Percentiles rank a stretch among this genome's conserved stretches.
These are phyloP conservation scores for Tephrocybe sp. DNA, from an alignment of 768 basidiomycete genomes.

Conservation along the genomic window DNA sequence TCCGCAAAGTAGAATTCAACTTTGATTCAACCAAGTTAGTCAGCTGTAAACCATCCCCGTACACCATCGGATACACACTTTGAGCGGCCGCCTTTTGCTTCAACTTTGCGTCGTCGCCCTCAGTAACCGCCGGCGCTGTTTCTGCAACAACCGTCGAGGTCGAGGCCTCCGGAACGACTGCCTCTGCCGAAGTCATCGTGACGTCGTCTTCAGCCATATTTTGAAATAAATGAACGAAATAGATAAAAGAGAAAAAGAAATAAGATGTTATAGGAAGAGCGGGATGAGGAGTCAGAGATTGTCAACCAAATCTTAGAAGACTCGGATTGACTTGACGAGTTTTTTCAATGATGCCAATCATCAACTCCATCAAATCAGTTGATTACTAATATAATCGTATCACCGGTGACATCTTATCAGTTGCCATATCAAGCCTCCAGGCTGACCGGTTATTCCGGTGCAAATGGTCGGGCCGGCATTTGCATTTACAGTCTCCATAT, in stretches of 20 bases:
- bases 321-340: neutral
- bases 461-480: neutral
- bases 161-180: slow-evolving; percentile 11
- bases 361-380: neutral
- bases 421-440: no score
- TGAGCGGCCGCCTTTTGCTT: slow-evolving; percentile 54
- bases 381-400: neutral
- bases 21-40: slow-evolving; percentile 27
- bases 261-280: neutral
- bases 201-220: slow-evolving; percentile 28
- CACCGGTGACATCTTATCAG: no score
- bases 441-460: neutral
- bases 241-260: slow-evolving; percentile 11
- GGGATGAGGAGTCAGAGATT: slow-evolving; percentile 3
- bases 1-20: slow-evolving; percentile 98
- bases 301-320: neutral
- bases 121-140: neutral
- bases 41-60: neutral
- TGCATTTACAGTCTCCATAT: neutral
- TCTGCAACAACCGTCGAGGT: slow-evolving; percentile 18
- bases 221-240: slow-evolving; percentile 18
- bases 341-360: slow-evolving; percentile 17
- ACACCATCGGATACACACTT: slow-evolving; percentile 34
- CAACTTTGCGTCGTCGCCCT: slow-evolving; percentile 37
- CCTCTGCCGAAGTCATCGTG: slow-evolving; percentile 21